A percentile compares a stretch with the other conserved stretches of the same genome.
Evolutionary conservation across 2,329 filamentous ascomycete species (phyloP).

Genomic region (Tolypocladium cylindrosporum): DNA sequence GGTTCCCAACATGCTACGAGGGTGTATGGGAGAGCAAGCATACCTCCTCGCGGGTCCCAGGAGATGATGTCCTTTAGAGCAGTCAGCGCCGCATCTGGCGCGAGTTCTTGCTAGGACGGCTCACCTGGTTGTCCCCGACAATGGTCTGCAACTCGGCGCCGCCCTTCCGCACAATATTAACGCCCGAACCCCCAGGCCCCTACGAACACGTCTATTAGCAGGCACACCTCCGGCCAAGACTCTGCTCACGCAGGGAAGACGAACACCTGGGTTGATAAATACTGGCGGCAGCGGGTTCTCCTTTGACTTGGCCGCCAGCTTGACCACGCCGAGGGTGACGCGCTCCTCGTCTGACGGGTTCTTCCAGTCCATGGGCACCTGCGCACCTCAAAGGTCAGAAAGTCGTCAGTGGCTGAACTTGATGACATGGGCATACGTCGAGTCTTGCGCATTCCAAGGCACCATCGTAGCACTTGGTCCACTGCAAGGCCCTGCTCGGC

Average conservation of each 20-base stretch:
- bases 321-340: constrained; percentile 21
- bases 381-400: not conserved
- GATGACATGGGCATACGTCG: constrained; percentile 10
- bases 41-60: constrained; percentile 39
- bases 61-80: constrained; percentile 32
- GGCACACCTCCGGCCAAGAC: too few relatives aligned
- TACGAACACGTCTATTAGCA: constrained; percentile 4
- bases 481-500: constrained; percentile 13
- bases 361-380: constrained; percentile 27
- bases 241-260: not conserved
- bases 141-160: constrained; percentile 29
- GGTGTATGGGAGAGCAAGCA: constrained; percentile 2
- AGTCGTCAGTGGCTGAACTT: not conserved
- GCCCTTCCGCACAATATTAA: constrained; percentile 20
- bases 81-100: not conserved
- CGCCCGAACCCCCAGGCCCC: constrained; percentile 40
- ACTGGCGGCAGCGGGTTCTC: constrained; percentile 16
- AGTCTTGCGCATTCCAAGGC: constrained; percentile 22
- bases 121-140: constrained; percentile 34
- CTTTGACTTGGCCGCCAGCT: constrained; percentile 19
- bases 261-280: constrained; percentile 24
- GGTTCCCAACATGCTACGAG: not conserved
- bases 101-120: not conserved
- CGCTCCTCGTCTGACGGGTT: constrained; percentile 14
- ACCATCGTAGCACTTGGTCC: not conserved